Evolutionary conservation across 257 asterid genomes (phyloP).

Genomic region (Ligustrum vulgare): DNA sequence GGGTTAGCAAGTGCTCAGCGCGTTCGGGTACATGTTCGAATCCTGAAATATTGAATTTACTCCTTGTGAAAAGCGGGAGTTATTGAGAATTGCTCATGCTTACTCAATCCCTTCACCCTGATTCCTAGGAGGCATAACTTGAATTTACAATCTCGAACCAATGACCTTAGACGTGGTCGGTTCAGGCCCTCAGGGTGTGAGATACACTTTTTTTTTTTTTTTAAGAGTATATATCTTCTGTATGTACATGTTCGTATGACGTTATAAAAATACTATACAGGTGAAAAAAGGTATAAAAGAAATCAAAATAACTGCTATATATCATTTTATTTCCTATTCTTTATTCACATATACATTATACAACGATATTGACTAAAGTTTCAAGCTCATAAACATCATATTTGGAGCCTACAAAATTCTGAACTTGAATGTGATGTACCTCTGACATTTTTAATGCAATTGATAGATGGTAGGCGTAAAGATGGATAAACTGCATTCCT

Average conservation of each 20-base stretch:
- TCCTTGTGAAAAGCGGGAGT: too few species aligned
- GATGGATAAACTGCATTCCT: conserved; percentile 5
- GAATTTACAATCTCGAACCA: too few species aligned
- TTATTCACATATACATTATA: not conserved
- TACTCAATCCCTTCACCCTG: too few species aligned
- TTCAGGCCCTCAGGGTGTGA: too few species aligned
- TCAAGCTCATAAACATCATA: not conserved
- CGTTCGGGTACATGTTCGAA: too few species aligned
- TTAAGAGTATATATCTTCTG: too few species aligned
- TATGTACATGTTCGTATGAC: not conserved
- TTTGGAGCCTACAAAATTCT: conserved; percentile 25
- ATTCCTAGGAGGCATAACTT: too few species aligned
- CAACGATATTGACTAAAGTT: not conserved
- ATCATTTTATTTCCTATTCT: not conserved
- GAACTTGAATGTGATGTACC: conserved; percentile 15
- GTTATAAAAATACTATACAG: not conserved
- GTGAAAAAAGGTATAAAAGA: not conserved
- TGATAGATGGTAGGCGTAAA: conserved; percentile 13
- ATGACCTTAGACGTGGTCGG: too few species aligned
- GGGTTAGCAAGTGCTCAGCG: too few species aligned
- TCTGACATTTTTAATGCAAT: not conserved
- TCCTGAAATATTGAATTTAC: too few species aligned
- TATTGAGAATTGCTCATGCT: too few species aligned
- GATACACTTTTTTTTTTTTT: too few species aligned
- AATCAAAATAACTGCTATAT: not conserved